A percentile compares a stretch with the other conserved stretches of the same genome.
Conservation (phyloP, 306 rosid genomes). For the Mimosa pudica region DNA sequence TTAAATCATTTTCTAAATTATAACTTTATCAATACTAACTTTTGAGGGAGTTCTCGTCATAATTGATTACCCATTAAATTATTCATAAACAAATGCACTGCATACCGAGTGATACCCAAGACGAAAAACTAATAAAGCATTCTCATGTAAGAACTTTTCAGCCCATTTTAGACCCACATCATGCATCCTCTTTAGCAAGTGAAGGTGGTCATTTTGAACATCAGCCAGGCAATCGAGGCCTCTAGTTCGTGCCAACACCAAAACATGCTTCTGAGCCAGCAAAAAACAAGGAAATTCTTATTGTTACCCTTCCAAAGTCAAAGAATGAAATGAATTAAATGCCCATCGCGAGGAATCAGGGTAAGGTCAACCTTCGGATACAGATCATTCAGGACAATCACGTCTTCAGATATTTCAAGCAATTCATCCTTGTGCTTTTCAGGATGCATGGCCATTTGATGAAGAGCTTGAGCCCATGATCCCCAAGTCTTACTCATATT, state of each 20-base stretch:
- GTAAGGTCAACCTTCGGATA: conserved; percentile 67
- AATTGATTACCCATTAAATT: background rate
- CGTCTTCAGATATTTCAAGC: conserved; percentile 69
- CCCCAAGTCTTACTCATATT: conserved; percentile 56
- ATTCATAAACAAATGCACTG: conserved; percentile 18
- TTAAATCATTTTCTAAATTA: conserved; percentile 4
- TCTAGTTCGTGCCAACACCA: conserved; percentile 60
- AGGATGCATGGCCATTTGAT: conserved; percentile 71
- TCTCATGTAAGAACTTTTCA: conserved; percentile 68
- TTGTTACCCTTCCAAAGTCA: conserved; percentile 24
- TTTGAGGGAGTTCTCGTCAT: background rate
- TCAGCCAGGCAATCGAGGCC: conserved; percentile 70
- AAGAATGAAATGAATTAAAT: background rate
- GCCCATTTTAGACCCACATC: conserved; percentile 81
- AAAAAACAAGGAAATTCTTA: conserved; percentile 31
- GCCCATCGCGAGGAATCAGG: background rate
- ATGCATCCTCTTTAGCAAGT: conserved; percentile 66
- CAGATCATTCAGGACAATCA: conserved; percentile 70
- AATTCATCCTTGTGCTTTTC: conserved; percentile 58
- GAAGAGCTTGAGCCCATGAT: conserved; percentile 86
- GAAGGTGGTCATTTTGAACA: conserved; percentile 60
- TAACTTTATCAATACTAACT: background rate
- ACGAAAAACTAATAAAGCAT: conserved; percentile 66
- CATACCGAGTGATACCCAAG: conserved; percentile 90
- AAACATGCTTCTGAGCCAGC: conserved; percentile 78